Evolutionary conservation across 2,329 filamentous ascomycete species (phyloP), one percentile per base, ranked within the genome.

Genomic region (Clonostachys byssicola): DNA sequence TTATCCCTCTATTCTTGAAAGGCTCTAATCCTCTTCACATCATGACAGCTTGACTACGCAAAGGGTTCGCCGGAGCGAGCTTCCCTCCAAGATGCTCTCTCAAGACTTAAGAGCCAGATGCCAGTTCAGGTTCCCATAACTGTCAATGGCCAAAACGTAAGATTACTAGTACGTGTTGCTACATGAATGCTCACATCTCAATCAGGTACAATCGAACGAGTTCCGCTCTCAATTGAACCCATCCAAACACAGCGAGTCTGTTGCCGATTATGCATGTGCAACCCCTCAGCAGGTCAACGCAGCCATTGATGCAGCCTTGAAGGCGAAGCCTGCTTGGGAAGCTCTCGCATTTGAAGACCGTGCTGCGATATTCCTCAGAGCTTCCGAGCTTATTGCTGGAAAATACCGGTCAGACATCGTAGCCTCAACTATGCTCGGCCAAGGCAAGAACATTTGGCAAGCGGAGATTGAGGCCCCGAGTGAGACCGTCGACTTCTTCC

Each of bases 391-490:
- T 9, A 54, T 64, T 6, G 50, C 57, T 5, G 49, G 44, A 2
- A 58, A 56, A 42, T 61, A 60, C 43, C 49, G 56, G 13, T 49
- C 58, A 35, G 58, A 67, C n/a, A 50, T 69, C 2, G 61, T 69
- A n/a, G 66, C 65, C 3, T 63, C 67, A 3, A 68, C 67, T 1
- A 70, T 69, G 66, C 53, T 70, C 4, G 67, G 66, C 9, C 67
- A 69, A 50, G 66, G 66, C 38, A 71, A 70, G 55, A 71, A 66
- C 48, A 56, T 59, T 14, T 68, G 60, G 57, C 66, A 71, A 51
- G 66, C 62, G 9, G 66, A 68, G 47, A 66, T 67, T 40, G 64
- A 68, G 44, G 59, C 59, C 34, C 58, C 60, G 5, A 63, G 62
- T 5, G 65, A 67, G 54, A 46, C 62, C 9, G 60, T 59, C 4